Conservation (phyloP, 306 rosid genomes). For the Fragaria iinumae region DNA sequence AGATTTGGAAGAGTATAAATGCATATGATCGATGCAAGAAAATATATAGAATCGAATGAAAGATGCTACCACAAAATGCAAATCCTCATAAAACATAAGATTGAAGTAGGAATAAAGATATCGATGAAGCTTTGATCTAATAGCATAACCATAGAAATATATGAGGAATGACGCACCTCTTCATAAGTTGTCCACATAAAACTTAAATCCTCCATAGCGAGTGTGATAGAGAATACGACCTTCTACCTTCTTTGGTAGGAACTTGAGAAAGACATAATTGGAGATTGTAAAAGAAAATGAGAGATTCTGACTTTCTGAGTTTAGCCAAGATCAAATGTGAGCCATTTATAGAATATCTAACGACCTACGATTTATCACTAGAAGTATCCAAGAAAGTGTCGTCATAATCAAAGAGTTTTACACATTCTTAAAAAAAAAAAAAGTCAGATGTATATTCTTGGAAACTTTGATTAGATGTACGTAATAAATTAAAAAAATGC, state of each 20-base stretch:
- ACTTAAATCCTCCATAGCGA: constrained; percentile 46
- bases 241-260: neutral
- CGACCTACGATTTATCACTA: neutral
- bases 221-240: neutral
- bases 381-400: neutral
- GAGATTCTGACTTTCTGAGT: too few species aligned
- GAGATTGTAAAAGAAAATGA: neutral
- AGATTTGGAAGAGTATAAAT: neutral
- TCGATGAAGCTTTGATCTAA: too few species aligned
- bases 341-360: neutral
- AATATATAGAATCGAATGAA: neutral
- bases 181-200: constrained; percentile 16
- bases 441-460: too few species aligned
- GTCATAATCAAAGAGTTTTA: neutral
- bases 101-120: too few species aligned
- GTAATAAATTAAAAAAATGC: too few species aligned
- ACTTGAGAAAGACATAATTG: neutral
- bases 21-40: neutral
- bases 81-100: too few species aligned
- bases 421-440: too few species aligned
- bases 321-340: neutral
- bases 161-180: neutral
- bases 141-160: too few species aligned
- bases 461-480: neutral
- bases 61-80: neutral